These are phyloP conservation scores for Fusarium xyrophilum DNA, from an alignment of 2,329 filamentous ascomycete species.

Conservation along the genomic window DNA sequence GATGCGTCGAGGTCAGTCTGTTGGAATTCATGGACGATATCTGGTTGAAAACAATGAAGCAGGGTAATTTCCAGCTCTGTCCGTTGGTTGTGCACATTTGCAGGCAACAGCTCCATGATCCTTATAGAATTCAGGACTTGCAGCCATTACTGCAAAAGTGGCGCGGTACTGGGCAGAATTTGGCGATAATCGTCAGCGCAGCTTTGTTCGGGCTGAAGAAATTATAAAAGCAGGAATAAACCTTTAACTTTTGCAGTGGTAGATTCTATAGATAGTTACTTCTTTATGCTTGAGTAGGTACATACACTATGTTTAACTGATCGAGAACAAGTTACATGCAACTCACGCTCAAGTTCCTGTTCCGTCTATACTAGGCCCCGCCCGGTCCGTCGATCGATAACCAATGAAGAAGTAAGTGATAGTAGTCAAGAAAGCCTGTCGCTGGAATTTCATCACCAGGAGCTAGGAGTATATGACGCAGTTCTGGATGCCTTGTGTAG, in stretches of 20 bases:
- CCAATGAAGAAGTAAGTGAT: background rate
- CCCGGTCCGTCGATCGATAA: rapidly evolving
- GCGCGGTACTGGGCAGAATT: no score
- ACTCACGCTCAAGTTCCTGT: background rate
- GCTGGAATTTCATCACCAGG: background rate
- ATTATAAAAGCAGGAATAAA: no score
- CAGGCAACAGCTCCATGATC: background rate
- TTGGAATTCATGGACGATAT: no score
- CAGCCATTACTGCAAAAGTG: background rate
- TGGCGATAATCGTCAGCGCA: background rate
- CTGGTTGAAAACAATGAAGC: background rate
- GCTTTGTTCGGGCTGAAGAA: background rate
- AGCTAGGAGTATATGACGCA: no score
- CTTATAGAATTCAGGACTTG: background rate
- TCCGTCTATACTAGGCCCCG: background rate
- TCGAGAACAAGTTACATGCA: background rate
- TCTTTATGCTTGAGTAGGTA: no score
- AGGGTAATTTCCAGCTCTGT: background rate
- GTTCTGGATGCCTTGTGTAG: background rate
- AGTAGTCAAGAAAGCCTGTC: background rate
- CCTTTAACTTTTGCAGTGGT: no score
- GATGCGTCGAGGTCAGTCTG: rapidly evolving
- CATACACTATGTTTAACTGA: no score
- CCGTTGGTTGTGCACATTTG: background rate
- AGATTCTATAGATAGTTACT: no score